A percentile compares a stretch with the other conserved stretches of the same genome.
These are phyloP conservation scores for Cryphonectria japonica DNA, from an alignment of 2,329 filamentous ascomycete species.

Conservation along the genomic window DNA sequence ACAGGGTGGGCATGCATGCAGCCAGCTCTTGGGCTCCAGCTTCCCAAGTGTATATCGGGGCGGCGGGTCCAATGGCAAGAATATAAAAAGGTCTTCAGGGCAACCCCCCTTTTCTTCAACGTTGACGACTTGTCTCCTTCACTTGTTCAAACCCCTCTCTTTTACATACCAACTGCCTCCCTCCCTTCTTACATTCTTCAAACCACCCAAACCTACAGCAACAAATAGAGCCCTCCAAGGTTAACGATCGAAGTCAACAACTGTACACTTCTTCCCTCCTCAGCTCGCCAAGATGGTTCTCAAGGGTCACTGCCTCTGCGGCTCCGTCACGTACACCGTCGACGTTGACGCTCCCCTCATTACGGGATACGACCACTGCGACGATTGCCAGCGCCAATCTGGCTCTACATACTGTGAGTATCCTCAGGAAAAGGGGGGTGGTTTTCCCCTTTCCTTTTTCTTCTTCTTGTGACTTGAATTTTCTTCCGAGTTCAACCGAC, in stretches of 20 bases:
- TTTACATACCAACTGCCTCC: neutral
- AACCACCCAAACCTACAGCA: neutral
- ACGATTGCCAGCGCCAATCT: constrained; percentile 72
- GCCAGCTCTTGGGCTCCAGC: neutral
- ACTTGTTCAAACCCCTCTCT: neutral
- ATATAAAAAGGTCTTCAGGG: constrained; percentile 1
- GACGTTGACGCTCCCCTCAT: constrained; percentile 55
- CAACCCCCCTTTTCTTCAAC: neutral
- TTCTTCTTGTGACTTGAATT: neutral
- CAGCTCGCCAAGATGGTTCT: constrained; percentile 59
- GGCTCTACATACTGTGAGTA: constrained; percentile 69
- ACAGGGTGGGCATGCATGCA: neutral
- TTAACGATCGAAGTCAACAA: neutral
- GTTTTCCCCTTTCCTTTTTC: neutral
- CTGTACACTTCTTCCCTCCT: neutral
- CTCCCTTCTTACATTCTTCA: neutral
- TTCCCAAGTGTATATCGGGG: neutral
- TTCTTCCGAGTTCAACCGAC: neutral
- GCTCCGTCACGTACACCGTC: constrained; percentile 69
- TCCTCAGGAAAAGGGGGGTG: neutral
- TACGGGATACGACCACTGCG: constrained; percentile 72
- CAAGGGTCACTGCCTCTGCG: constrained; percentile 72
- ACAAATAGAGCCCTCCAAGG: neutral
- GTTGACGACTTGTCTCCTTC: neutral
- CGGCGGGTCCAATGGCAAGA: neutral